Evolutionary conservation across 116 monocot genomes (phyloP), one percentile per base, ranked within the genome.

Genomic region (Papilionanthe hybrid): DNA sequence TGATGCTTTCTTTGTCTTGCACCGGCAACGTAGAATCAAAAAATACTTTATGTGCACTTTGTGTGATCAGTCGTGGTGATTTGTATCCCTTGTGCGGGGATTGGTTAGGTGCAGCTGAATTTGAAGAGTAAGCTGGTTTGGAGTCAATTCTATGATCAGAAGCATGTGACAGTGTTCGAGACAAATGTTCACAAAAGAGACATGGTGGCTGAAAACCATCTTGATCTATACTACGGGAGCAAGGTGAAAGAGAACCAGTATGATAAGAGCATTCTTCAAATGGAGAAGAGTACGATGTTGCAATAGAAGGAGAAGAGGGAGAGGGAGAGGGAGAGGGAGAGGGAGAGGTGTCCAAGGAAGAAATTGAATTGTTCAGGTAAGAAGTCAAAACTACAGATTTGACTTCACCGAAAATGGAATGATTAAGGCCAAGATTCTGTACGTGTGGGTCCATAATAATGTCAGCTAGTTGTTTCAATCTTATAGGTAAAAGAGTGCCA

Each of bases 331-430:
- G 88, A 83, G 87, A 32, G 37, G 37, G 37, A 37, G 37, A 37
- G 1, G 37, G 37, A 37, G 37, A 87, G 27, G 86, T 3, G 11
- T 23, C 83, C 27, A 78, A 25, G 68, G 75, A 79, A 32, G 84
- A 79, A 71, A 88, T 79, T 45, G 87, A 87, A 57, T 87, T 77
- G 44, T 93, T 79, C 15, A 93, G 81, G 81, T 87, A 93, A 55
- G 91, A 87, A 58, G 93, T 87, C 73, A 93, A 77, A 18, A 79
- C 79, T 29, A 93, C 85, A 63, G 76, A 53, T 42, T 93, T 91
- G 10, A 93, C 93, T 81, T 86, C 88, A 77, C 93, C 93, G 78
- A 91, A 93, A 55, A 93, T 83, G 63, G 89, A 79, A 80, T 89
- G 85, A 82, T 86, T 84, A 55, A 93, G 85, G 32, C 93, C 93